phyloP scores from a whole-genome alignment of 2,329 filamentous ascomycete species.

The Sclerotinia nivalis region DNA sequence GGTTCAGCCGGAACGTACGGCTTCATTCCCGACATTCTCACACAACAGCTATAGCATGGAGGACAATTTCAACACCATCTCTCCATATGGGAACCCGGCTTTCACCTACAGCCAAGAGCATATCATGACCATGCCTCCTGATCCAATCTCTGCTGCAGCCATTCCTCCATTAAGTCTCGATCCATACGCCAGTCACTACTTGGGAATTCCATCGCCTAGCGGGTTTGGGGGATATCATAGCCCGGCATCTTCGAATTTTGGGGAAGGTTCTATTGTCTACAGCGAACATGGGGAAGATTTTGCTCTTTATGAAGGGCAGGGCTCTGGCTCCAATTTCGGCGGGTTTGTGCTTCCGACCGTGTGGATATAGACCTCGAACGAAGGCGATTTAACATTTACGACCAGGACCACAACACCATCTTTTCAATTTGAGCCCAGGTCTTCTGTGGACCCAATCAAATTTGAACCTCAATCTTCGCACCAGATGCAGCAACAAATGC shows the following conservation, averaged over 20 bases:
- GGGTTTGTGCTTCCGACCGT: slow-evolving; percentile 44
- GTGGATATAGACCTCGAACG: slow-evolving; percentile 42
- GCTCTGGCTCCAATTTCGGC: slow-evolving; percentile 40
- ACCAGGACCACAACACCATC: slow-evolving; percentile 38
- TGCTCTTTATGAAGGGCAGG: slow-evolving; percentile 41
- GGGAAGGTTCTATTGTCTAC: slow-evolving; percentile 62
- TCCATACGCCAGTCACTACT: slow-evolving; percentile 58
- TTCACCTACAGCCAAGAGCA: slow-evolving; percentile 67
- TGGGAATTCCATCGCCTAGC: slow-evolving; percentile 63
- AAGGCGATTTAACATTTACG: slow-evolving; percentile 40
- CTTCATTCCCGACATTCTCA: slow-evolving; percentile 62
- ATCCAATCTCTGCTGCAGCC: slow-evolving; percentile 49
- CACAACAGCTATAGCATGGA: slow-evolving; percentile 55
- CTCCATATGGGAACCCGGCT: slow-evolving; percentile 57
- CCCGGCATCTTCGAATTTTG: slow-evolving; percentile 62
- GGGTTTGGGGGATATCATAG: slow-evolving; percentile 55
- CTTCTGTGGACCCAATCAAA: slow-evolving; percentile 32
- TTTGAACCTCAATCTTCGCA: slow-evolving; percentile 32
- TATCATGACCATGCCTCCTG: slow-evolving; percentile 55
- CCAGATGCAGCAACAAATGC: slow-evolving; percentile 23
- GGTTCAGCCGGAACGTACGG: slow-evolving; percentile 59
- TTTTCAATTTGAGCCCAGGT: slow-evolving; percentile 36
- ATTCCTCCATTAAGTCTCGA: slow-evolving; percentile 56
- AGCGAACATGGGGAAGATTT: slow-evolving; percentile 60
- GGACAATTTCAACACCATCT: slow-evolving; percentile 50